Conservation (phyloP, 2,329 filamentous ascomycete species). For the Pseudogymnoascus pannorum region DNA sequence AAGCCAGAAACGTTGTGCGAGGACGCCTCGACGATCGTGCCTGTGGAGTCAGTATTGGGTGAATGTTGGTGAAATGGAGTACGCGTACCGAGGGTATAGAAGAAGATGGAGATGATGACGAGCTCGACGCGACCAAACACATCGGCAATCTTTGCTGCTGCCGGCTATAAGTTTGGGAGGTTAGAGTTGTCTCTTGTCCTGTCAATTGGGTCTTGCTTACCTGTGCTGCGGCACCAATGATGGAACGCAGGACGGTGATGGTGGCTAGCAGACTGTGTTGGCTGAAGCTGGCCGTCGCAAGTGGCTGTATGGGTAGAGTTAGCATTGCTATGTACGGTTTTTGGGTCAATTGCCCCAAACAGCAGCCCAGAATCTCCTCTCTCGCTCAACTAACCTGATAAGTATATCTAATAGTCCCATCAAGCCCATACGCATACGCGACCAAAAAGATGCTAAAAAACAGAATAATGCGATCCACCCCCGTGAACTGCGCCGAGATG, state of each 20-base stretch:
- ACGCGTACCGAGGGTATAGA: slow-evolving; percentile 30
- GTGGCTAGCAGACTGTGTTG: slow-evolving; percentile 51
- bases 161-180: slow-evolving; percentile 33
- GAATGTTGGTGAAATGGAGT: not conserved
- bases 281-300: slow-evolving; percentile 44
- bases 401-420: slow-evolving; percentile 47
- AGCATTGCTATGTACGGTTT: too few species aligned
- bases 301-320: slow-evolving; percentile 31
- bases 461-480: slow-evolving; percentile 46
- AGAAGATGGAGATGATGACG: slow-evolving; percentile 45
- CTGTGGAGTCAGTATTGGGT: slow-evolving; percentile 19
- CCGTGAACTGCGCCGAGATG: slow-evolving; percentile 44
- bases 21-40: slow-evolving; percentile 49
- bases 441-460: slow-evolving; percentile 56
- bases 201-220: not conserved
- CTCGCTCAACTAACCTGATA: slow-evolving; percentile 37
- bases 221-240: slow-evolving; percentile 50
- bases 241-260: slow-evolving; percentile 49
- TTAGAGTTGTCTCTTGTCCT: not conserved
- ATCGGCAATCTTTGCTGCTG: slow-evolving; percentile 55
- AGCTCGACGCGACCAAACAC: slow-evolving; percentile 56
- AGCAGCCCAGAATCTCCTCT: too few species aligned
- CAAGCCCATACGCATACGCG: slow-evolving; percentile 56
- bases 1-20: slow-evolving; percentile 44
- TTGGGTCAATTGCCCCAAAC: too few species aligned